Evolutionary conservation across 495 filamentous ascomycete species (phyloP).

Genomic region (Melanomma pulvis-pyrius): DNA sequence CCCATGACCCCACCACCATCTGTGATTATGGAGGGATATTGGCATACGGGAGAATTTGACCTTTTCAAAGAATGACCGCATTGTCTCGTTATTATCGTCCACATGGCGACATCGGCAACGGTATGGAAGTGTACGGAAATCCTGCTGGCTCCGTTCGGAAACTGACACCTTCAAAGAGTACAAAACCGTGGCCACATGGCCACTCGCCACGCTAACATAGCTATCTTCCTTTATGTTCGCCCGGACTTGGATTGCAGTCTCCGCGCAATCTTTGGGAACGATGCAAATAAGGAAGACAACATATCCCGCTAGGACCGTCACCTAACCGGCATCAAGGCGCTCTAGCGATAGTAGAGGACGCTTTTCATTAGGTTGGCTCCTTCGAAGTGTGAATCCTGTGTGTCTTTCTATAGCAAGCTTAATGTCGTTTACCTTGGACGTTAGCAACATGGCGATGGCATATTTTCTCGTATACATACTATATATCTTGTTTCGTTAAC

Average conservation of each 20-base stretch:
- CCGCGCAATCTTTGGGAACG: slow-evolving; percentile 1
- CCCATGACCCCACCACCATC: no score
- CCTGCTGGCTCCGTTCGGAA: slow-evolving; percentile 4
- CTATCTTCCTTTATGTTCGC: slow-evolving; percentile 3
- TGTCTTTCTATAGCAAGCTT: no score
- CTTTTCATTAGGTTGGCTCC: no score
- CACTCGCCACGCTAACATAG: not conserved
- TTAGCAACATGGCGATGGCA: no score
- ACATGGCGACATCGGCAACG: not conserved
- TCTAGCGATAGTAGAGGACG: not conserved
- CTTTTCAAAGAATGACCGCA: not conserved
- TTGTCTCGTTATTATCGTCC: not conserved
- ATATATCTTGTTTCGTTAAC: no score
- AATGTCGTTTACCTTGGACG: no score
- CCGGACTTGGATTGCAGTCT: not conserved
- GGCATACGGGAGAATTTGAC: not conserved
- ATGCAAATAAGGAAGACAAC: not conserved
- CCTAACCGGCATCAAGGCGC: slow-evolving; percentile 2
- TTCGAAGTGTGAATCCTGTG: no score
- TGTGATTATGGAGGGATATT: not conserved
- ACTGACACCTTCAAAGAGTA: not conserved
- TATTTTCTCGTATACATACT: no score
- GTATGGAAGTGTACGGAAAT: not conserved
- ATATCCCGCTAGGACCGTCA: slow-evolving; percentile 3
- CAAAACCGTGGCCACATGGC: not conserved